These are phyloP conservation scores for Vigna nakashimae DNA, from an alignment of 306 rosid genomes.

Conservation along the genomic window DNA sequence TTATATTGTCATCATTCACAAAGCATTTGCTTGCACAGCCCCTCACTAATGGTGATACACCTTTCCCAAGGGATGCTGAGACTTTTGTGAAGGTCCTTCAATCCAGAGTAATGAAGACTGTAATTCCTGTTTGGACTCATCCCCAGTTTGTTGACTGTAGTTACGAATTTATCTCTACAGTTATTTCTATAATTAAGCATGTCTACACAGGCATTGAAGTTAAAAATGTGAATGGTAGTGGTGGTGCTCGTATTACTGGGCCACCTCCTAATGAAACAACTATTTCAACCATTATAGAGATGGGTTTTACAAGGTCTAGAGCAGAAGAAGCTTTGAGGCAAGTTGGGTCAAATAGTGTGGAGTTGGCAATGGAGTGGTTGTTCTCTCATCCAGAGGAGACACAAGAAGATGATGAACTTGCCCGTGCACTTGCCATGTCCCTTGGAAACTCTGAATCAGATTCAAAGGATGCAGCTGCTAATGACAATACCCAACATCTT, in stretches of 20 bases:
- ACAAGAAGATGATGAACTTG: constrained; percentile 97
- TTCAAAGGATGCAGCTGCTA: constrained; percentile 65
- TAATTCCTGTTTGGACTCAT: constrained; percentile 98
- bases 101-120: constrained; percentile 89
- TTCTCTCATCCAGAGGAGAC: constrained; percentile 92
- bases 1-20: constrained; percentile 82
- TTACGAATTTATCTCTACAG: constrained; percentile 77
- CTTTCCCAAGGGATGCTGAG: constrained; percentile 92
- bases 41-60: constrained; percentile 63
- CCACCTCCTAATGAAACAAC: constrained; percentile 94
- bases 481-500: constrained; percentile 62
- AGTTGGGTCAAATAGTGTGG: constrained; percentile 96
- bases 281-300: constrained; percentile 93
- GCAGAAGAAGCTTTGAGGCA: constrained; percentile 97
- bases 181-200: constrained; percentile 85
- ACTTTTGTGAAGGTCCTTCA: constrained; percentile 96
- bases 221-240: constrained; percentile 68
- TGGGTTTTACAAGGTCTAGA: constrained; percentile 96
- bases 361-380: constrained; percentile 98
- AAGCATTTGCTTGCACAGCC: constrained; percentile 93
- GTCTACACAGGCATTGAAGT: constrained; percentile 94
- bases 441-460: constrained; percentile 90
- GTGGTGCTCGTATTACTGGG: constrained; percentile 75
- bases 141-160: constrained; percentile 91
- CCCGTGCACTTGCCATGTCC: constrained; percentile 99